Evolutionary conservation across 2,329 filamentous ascomycete species (phyloP).

Genomic region (Botrytis porri): DNA sequence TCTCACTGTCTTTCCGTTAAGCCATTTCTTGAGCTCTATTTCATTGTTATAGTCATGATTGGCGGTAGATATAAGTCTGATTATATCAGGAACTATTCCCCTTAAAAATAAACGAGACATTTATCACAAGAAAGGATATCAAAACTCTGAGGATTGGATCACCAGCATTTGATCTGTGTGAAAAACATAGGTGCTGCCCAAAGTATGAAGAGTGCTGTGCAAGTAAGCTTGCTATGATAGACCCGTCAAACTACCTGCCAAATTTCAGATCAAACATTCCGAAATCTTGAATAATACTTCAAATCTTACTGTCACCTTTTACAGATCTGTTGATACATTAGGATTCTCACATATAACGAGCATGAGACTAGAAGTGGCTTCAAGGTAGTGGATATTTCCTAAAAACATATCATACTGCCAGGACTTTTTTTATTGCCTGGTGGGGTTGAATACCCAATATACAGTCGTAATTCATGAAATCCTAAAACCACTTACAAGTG

Average conservation of each 20-base stretch:
- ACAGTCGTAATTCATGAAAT: slow-evolving; percentile 26
- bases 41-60: background rate
- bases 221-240: background rate
- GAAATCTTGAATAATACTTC: background rate
- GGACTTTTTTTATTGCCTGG: background rate
- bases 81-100: background rate
- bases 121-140: background rate
- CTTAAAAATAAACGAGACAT: background rate
- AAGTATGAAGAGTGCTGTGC: background rate
- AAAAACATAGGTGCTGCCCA: background rate
- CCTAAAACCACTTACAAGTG: slow-evolving; percentile 38
- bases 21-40: background rate
- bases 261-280: background rate
- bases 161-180: background rate
- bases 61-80: background rate
- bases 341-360: background rate
- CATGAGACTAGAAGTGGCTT: background rate
- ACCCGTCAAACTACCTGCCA: background rate
- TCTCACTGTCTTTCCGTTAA: no score
- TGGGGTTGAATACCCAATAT: slow-evolving; percentile 6
- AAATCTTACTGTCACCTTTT: background rate
- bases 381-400: background rate
- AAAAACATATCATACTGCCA: slow-evolving; percentile 1
- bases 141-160: background rate
- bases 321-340: background rate